phyloP scores from a whole-genome alignment of 2,329 filamentous ascomycete species.

The Colletotrichum godetiae region DNA sequence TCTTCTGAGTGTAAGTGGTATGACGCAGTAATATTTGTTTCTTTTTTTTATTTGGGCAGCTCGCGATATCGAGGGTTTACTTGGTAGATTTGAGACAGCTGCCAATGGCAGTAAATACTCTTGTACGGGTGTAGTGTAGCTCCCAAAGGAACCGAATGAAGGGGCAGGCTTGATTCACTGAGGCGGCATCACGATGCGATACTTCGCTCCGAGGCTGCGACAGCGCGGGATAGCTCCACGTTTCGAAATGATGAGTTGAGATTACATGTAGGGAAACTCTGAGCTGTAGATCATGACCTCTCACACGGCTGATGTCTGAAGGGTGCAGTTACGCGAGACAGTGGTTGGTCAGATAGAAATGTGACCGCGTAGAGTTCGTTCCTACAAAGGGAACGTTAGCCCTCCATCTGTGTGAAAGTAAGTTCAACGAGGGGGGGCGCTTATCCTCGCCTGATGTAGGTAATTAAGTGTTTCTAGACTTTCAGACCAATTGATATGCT shows the following conservation, averaged over 20 bases:
- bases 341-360: background rate
- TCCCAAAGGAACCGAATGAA: background rate
- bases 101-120: no score
- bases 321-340: background rate
- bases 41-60: background rate
- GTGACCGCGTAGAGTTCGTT: background rate
- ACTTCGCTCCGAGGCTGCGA: background rate
- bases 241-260: background rate
- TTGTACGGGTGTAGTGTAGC: background rate
- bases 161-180: background rate
- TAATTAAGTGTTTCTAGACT: background rate
- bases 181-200: background rate
- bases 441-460: background rate
- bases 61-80: background rate
- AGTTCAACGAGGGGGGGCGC: background rate
- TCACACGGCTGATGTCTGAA: background rate
- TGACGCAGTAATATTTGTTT: background rate
- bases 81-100: background rate
- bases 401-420: background rate
- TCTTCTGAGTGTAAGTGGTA: background rate
- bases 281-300: background rate
- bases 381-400: slow-evolving; percentile 1
- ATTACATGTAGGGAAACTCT: background rate
- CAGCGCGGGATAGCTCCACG: no score
- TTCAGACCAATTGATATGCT: background rate